Conservation (phyloP, 2,329 filamentous ascomycete species). For the Trichophyton benhamiae region DNA sequence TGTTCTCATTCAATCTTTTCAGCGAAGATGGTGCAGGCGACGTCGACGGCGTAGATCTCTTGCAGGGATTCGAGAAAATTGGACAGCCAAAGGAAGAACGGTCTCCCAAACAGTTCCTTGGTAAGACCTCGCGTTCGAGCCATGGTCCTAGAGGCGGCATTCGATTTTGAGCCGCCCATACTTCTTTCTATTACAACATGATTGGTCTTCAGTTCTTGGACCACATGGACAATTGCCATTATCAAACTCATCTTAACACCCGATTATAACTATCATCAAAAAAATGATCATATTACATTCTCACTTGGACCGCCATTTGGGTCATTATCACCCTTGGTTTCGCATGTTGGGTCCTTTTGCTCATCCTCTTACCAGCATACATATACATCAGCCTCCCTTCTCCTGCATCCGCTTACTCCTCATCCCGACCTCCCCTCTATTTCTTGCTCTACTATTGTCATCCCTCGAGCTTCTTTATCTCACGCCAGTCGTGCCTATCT, state of each 20-base stretch:
- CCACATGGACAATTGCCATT: neutral
- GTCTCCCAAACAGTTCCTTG: constrained; percentile 20
- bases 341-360: neutral
- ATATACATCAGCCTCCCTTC: neutral
- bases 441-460: constrained; percentile 5
- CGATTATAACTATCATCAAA: neutral
- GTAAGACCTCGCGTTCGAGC: constrained; percentile 19
- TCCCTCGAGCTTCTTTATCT: neutral
- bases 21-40: constrained; percentile 32
- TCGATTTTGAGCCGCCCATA: neutral
- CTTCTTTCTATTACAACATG: neutral
- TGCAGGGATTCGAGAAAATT: constrained; percentile 39
- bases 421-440: neutral
- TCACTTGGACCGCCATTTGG: neutral
- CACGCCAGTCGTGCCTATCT: neutral
- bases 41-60: constrained; percentile 34
- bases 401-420: neutral
- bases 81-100: constrained; percentile 29
- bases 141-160: constrained; percentile 15
- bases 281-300: neutral
- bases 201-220: neutral
- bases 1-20: constrained; percentile 38
- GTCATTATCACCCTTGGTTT: neutral
- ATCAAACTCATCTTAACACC: neutral
- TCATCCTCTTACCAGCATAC: neutral